Base-by-base conservation (phyloP, 805 yeast genomes). In the Hanseniaspora lachancei region DNA sequence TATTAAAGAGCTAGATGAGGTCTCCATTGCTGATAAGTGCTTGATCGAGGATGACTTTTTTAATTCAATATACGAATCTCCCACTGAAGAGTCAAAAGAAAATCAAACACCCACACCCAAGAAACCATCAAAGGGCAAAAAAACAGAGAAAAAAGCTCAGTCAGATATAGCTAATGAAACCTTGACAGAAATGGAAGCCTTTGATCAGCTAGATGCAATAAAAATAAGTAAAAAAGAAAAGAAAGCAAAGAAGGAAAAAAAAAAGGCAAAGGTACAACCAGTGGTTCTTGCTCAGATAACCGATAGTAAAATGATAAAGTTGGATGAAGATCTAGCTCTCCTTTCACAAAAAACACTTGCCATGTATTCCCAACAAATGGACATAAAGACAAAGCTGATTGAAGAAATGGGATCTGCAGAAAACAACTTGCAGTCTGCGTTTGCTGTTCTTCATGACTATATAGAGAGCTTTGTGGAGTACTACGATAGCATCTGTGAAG, bases 401-500 rank as follows among this genome's bases (percentile, higher is more conserved):
- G 49, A 34, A 18, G 49, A 32, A 20, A 46, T 46, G 27, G 49
- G 49, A 13, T 34, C 39, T 3, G 12, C 39, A 10, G 27, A 46
- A 34, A 39, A 24, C 3, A 34, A 34, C 21, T 15, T 46, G 18
- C 49, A 46, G 18, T 32, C 38, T 10, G 27, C 38, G 2, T 46
- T 46, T 29, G 38, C 49, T 10, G 38, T 46, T 32, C 23, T 46
- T 7, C 49, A 46, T 20, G 39, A 46, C 29, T 32, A 46, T n/a
- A 46, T 46, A 13, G 49, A 46, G 23, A 42, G 38, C 24, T 42
- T 50, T 21, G 42, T 42, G 16, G 54, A 42, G 18, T 24, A 42
- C n/a, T 50, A 50, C 24, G 46, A 50, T 9, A 34, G 48, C 46
- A 44, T 41, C 18, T 50, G 39, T 27, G 48, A 41, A 21, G 54